Conservation (phyloP, 1,284 basidiomycete genomes). For the Inonotus hispidus region DNA sequence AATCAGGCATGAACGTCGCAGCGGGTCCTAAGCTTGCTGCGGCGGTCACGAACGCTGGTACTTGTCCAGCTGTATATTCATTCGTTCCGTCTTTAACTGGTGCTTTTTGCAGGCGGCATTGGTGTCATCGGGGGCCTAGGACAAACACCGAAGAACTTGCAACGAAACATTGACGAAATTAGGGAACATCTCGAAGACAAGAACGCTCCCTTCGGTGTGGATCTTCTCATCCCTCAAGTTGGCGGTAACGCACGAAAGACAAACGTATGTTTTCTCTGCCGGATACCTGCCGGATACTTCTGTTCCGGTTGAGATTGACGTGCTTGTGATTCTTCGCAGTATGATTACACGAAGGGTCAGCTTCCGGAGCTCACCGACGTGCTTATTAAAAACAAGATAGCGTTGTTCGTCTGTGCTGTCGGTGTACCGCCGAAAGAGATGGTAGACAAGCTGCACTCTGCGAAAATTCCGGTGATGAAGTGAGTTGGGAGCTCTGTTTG, state of each 20-base stretch:
- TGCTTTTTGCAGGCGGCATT: conserved; percentile 51
- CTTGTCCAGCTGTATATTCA: conserved; percentile 5
- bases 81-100: background rate
- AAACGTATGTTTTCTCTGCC: conserved; percentile 44
- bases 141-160: conserved; percentile 63
- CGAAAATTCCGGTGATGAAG: conserved; percentile 84
- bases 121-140: conserved; percentile 81
- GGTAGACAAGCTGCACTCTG: conserved; percentile 76
- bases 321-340: conserved; percentile 33
- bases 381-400: conserved; percentile 70
- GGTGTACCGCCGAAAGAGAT: conserved; percentile 81
- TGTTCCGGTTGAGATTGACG: background rate
- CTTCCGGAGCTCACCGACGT: conserved; percentile 72
- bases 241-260: conserved; percentile 78
- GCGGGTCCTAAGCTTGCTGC: conserved; percentile 76
- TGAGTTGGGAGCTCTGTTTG: conserved; percentile 28
- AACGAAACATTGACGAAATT: conserved; percentile 60
- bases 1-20: conserved; percentile 77
- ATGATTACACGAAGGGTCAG: conserved; percentile 75
- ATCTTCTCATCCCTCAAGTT: conserved; percentile 76
- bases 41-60: conserved; percentile 72
- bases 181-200: conserved; percentile 65
- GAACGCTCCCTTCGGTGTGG: conserved; percentile 77
- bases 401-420: conserved; percentile 79
- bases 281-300: background rate